Percentiles rank a stretch among this genome's conserved stretches.
Conservation (phyloP, 331 rosid genomes). For the Spiraea crenata region DNA sequence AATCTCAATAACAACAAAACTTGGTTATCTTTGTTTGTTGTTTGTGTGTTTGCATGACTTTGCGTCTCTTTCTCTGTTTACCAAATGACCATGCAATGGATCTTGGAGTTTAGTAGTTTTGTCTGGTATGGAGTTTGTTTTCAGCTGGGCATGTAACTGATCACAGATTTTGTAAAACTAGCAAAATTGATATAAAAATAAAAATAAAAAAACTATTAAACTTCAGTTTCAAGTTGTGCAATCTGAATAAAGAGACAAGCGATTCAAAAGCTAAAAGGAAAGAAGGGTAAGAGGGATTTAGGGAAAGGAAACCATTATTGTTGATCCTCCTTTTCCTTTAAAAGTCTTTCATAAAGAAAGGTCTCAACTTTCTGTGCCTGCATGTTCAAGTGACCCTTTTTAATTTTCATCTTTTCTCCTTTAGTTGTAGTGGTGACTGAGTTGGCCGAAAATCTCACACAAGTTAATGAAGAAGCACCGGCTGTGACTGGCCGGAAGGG, state of each 20-base stretch:
- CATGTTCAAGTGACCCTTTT: conserved; percentile 35
- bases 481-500: conserved; percentile 38
- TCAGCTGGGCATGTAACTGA: conserved; percentile 38
- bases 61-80: conserved; percentile 18
- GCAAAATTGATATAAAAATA: conserved; percentile 42
- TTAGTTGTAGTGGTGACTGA: conserved; percentile 35
- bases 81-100: not conserved
- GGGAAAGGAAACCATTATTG: conserved; percentile 52
- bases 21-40: conserved; percentile 21
- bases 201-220: conserved; percentile 31
- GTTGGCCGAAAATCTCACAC: conserved; percentile 48
- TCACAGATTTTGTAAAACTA: conserved; percentile 38
- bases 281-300: conserved; percentile 36
- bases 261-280: conserved; percentile 63
- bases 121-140: conserved; percentile 66
- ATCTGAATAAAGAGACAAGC: conserved; percentile 39
- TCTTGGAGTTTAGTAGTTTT: conserved; percentile 71
- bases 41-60: no score
- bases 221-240: conserved; percentile 36
- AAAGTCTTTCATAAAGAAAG: conserved; percentile 44
- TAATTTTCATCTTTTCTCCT: conserved; percentile 18
- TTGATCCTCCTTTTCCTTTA: conserved; percentile 36
- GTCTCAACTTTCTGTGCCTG: conserved; percentile 34
- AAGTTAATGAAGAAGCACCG: conserved; percentile 47
- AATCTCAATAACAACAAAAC: conserved; percentile 7